These are phyloP conservation scores for Gossypium sturtianum DNA, from an alignment of 345 rosid species.

Conservation along the genomic window DNA sequence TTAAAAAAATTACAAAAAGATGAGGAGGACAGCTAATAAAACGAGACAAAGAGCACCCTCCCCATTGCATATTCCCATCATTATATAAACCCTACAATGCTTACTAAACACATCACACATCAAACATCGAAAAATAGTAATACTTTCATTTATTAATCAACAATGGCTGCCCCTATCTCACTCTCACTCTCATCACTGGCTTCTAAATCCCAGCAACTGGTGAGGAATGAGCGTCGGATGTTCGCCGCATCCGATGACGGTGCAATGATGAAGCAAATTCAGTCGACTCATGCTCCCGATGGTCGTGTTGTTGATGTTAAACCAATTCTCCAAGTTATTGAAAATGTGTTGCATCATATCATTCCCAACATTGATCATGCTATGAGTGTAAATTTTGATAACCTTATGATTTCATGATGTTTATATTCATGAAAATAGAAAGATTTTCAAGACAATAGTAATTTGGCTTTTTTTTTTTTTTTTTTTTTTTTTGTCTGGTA, in stretches of 20 bases:
- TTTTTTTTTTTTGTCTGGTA: not conserved
- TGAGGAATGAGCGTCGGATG: constrained; percentile 20
- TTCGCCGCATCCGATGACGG: constrained; percentile 16
- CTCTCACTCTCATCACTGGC: not conserved
- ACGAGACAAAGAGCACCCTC: too few species aligned
- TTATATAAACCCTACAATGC: constrained; percentile 17
- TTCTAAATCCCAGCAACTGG: constrained; percentile 5
- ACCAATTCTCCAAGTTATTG: constrained; percentile 31
- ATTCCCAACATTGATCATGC: constrained; percentile 28
- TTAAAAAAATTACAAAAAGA: too few species aligned
- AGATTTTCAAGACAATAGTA: not conserved
- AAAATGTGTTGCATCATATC: constrained; percentile 30
- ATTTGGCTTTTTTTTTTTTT: too few species aligned
- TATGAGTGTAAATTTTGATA: constrained; percentile 16
- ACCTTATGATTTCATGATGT: not conserved
- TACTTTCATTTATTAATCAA: not conserved
- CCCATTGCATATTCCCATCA: not conserved
- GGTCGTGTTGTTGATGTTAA: constrained; percentile 34
- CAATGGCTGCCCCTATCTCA: not conserved
- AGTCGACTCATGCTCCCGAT: constrained; percentile 43
- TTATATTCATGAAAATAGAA: too few species aligned
- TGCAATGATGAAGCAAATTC: constrained; percentile 37
- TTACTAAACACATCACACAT: not conserved
- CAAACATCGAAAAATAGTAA: too few species aligned
- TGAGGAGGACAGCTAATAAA: not conserved